Base-by-base conservation (phyloP, 805 yeast species). In the Soucietia sequanensis region DNA sequence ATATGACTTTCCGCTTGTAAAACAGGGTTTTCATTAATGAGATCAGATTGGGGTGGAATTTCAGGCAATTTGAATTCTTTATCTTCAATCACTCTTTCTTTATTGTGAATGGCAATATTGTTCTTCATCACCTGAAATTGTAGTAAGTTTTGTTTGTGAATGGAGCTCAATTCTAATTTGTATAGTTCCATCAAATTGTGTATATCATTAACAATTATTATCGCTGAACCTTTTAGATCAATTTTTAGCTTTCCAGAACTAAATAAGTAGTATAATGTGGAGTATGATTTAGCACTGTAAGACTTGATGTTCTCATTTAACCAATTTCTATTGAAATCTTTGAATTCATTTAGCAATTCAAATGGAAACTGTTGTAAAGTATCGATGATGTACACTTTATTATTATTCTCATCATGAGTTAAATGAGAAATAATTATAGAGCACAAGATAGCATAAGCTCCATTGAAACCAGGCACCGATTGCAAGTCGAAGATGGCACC, bases 141-240 rank as follows among this genome's bases (percentile, higher is more conserved):
- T 8, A 65, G 44, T 10, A 68, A 39, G 2, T 49, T 26, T 30
- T 62, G 65, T 43, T 66, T 69, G 34, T 66, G 55, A 11, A 54
- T 39, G 2, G 64, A 49, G 2, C 61, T 44, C 4, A 64, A 34
- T 37, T 67, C 67, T 18, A 58, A 45, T 22, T 53, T 55, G 39
- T 66, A 67, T 16, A 54, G 38, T 27, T 67, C 71, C 4, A 63
- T 28, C 16, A 58, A 23, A 21, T 66, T 69, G 41, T 65, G 70
- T 41, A 64, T 55, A 26, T 56, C 54, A 23, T 58, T 45, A 15
- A 65, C 35, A 2, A 66, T 34, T 12, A 62, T 30, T 13, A 65
- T 30, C 4, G 54, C 42, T 2, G 41, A 23, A 6, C 44, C 40
- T 9, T 37, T 13, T 3, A 21, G 3, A 21, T 27, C 19, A 4